Percentiles rank a stretch among this genome's conserved stretches.
Conservation (phyloP, 345 rosid genomes). For the Gossypioides kirkii region DNA sequence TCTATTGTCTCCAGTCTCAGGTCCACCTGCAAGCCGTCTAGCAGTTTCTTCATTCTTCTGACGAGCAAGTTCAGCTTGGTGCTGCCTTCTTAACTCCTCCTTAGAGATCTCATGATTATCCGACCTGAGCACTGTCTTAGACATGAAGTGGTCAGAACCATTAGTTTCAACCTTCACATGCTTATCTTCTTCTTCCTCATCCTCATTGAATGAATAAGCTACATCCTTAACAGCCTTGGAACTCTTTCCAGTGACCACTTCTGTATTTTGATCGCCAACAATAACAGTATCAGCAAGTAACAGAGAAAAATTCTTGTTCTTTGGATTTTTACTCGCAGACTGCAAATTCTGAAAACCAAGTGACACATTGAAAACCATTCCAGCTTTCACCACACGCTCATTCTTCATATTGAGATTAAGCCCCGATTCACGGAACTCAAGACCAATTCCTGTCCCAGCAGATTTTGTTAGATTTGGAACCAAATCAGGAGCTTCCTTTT, state of each 20-base stretch:
- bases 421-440: constrained; percentile 91
- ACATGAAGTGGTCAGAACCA: constrained; percentile 36
- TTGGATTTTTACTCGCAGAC: constrained; percentile 44
- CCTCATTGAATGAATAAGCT: constrained; percentile 86
- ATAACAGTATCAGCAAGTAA: constrained; percentile 87
- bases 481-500: constrained; percentile 77
- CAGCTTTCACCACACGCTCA: constrained; percentile 50
- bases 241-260: constrained; percentile 57
- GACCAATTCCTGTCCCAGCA: constrained; percentile 97
- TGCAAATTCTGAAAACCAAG: constrained; percentile 90
- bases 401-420: constrained; percentile 75
- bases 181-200: constrained; percentile 76
- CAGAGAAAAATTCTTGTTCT: constrained; percentile 58
- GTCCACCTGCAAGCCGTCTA: constrained; percentile 81
- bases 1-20: constrained; percentile 57
- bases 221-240: constrained; percentile 81
- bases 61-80: constrained; percentile 96
- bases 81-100: constrained; percentile 95
- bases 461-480: constrained; percentile 67
- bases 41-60: constrained; percentile 98
- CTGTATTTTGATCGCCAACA: constrained; percentile 54
- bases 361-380: constrained; percentile 81
- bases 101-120: constrained; percentile 85
- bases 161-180: constrained; percentile 30
- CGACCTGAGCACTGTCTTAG: constrained; percentile 83